phyloP scores from a whole-genome alignment of 1,284 basidiomycete genomes.

The Gymnopus androsaceus region DNA sequence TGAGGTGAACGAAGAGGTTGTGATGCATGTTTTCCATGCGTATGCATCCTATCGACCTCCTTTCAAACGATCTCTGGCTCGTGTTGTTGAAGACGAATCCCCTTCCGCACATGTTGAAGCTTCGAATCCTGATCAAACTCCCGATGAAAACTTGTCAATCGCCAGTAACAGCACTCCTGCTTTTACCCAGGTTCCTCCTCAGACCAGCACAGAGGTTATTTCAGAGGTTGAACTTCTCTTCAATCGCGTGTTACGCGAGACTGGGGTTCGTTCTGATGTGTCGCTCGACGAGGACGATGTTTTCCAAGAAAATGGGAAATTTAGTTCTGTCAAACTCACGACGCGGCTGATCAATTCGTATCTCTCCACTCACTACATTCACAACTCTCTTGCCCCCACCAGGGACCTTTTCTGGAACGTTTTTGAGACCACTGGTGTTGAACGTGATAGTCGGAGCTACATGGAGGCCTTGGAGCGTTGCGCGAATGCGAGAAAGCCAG shows the following conservation, averaged over 20 bases:
- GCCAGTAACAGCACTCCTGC: conserved; percentile 26
- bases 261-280: conserved; percentile 15
- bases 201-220: conserved; percentile 73
- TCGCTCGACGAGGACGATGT: conserved; percentile 18
- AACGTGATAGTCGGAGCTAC: conserved; percentile 57
- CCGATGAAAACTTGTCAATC: conserved; percentile 8
- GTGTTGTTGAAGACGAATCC: conserved; percentile 30
- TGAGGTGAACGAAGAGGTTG: conserved; percentile 69
- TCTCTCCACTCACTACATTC: conserved; percentile 74
- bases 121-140: not conserved
- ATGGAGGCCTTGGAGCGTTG: conserved; percentile 73
- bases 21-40: conserved; percentile 85
- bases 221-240: conserved; percentile 75
- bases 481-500: conserved; percentile 45
- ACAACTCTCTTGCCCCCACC: conserved; percentile 53
- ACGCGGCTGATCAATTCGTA: conserved; percentile 80
- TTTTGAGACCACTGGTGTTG: conserved; percentile 44
- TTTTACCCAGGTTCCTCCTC: conserved; percentile 70
- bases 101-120: conserved; percentile 4
- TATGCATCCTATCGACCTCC: conserved; percentile 84
- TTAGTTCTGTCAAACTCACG: conserved; percentile 62
- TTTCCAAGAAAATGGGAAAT: conserved; percentile 39
- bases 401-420: conserved; percentile 49
- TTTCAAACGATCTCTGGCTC: conserved; percentile 52
- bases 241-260: conserved; percentile 63